Base-by-base conservation (phyloP, 2,329 filamentous ascomycete genomes). In the Fusarium setosum region DNA sequence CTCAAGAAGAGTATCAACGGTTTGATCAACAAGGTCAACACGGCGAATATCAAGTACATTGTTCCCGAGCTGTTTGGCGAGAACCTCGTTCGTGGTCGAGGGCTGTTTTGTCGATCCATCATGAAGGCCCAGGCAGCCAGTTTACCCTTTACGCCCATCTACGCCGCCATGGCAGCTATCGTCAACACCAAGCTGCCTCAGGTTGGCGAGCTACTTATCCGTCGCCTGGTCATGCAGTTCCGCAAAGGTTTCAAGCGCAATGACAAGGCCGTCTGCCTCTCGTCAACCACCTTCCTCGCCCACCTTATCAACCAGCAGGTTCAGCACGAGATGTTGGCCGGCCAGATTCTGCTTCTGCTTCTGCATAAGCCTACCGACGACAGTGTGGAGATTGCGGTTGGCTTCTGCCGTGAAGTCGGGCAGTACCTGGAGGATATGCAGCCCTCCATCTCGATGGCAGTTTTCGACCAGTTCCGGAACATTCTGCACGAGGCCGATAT, bases 1-100 rank as follows among this genome's bases (percentile, higher is more conserved):
- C 83, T 99, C 74, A 99, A 99, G 83, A 99, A 99, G 84, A 96
- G 92, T 47, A 97, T 99, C 81, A 98, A 99, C 76, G 96, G 96
- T 72, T 82, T 99, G 68, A 97, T 99, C 85, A 99, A 99, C 86
- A 99, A 99, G 83, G 92, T 97, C 83, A 98, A 98, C 80, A 92
- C 95, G 56, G 93, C 92, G 31, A 99, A 99, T 78, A 98, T 99
- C 85, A 98, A 99, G 80, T 88, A 92, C 75, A 97, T 99, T 64
- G 94, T 98, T 21, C 95, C 95, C 2, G 96, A 99, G 80, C 84
- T 99, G 42, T 99, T 99, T 79, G 88, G 89, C 48, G 96, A 99
- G 83, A 99, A 99, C 76, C 80, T 99, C 71, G 85, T 99, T 37
- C 90, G 96, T 58, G 96, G 96, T 7, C 87, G 96, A 60, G 96